Percentiles rank a stretch among this genome's conserved stretches.
These are phyloP conservation scores for Cordyceps cicadae DNA, from an alignment of 2,329 filamentous ascomycete genomes.

Conservation along the genomic window DNA sequence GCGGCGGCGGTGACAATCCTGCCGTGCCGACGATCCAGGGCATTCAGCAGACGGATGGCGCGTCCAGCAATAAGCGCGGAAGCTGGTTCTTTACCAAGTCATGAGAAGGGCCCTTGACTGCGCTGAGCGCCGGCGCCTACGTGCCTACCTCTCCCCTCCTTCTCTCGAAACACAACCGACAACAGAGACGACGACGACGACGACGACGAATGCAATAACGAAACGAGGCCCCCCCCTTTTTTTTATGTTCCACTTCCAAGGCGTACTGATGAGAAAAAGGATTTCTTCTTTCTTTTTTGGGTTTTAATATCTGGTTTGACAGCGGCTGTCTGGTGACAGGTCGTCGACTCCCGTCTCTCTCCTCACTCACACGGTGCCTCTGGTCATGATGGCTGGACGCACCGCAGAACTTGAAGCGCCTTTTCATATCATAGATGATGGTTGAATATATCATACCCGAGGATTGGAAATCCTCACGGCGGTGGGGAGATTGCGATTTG, in stretches of 20 bases:
- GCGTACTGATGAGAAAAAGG: slow-evolving; percentile 1
- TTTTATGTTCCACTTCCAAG: not conserved
- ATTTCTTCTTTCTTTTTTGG: not conserved
- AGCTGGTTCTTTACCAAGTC: slow-evolving; percentile 69
- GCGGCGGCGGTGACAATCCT: slow-evolving; percentile 42
- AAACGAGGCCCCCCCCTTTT: slow-evolving; percentile 1
- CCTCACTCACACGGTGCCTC: not conserved
- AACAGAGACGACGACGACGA: slow-evolving; percentile 9
- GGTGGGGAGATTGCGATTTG: slow-evolving; percentile 4
- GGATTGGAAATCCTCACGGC: not conserved
- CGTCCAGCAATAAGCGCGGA: slow-evolving; percentile 51
- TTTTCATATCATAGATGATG: slow-evolving; percentile 1
- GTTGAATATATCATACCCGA: slow-evolving; percentile 11
- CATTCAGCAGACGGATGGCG: slow-evolving; percentile 50
- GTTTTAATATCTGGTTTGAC: slow-evolving; percentile 6
- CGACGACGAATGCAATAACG: slow-evolving; percentile 10
- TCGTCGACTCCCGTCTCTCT: not conserved
- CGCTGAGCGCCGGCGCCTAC: not conserved
- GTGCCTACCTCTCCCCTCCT: no score
- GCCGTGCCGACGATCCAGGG: slow-evolving; percentile 48
- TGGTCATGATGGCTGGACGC: not conserved
- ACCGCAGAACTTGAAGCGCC: not conserved
- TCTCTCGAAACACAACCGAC: not conserved
- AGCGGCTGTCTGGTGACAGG: slow-evolving; percentile 3
- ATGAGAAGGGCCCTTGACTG: slow-evolving; percentile 19